Conservation (phyloP, 306 rosid species). For the Rosa chinensis region DNA sequence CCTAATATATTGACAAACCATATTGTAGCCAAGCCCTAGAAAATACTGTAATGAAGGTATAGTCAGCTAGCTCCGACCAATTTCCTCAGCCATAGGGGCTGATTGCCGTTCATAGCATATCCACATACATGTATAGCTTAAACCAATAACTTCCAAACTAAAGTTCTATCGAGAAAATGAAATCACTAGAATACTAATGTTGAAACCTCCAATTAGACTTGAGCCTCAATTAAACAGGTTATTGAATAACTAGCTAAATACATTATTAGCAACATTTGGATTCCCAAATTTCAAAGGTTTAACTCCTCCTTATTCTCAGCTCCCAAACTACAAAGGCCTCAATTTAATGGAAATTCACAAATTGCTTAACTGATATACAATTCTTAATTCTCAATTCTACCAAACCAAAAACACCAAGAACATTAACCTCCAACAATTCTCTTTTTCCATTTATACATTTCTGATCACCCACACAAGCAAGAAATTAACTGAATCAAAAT, state of each 20-base stretch:
- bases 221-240: not conserved
- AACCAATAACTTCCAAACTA: not conserved
- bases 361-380: not conserved
- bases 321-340: not conserved
- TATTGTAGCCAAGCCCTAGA: not conserved
- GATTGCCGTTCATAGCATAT: too few relatives aligned
- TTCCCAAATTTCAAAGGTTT: not conserved
- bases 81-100: too few relatives aligned
- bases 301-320: not conserved
- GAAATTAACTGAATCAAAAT: not conserved
- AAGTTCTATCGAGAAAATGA: not conserved
- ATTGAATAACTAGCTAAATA: not conserved
- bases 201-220: not conserved
- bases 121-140: not conserved
- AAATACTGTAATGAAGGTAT: not conserved
- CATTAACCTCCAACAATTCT: not conserved
- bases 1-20: not conserved
- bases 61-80: not conserved
- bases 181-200: too few relatives aligned
- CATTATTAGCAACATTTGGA: not conserved
- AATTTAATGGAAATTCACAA: not conserved
- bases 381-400: not conserved
- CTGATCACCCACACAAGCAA: constrained; percentile 2
- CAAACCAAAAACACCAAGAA: not conserved
- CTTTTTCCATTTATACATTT: not conserved